Evolutionary conservation across 306 rosid species (phyloP).

Genomic region (Ormosia emarginata): DNA sequence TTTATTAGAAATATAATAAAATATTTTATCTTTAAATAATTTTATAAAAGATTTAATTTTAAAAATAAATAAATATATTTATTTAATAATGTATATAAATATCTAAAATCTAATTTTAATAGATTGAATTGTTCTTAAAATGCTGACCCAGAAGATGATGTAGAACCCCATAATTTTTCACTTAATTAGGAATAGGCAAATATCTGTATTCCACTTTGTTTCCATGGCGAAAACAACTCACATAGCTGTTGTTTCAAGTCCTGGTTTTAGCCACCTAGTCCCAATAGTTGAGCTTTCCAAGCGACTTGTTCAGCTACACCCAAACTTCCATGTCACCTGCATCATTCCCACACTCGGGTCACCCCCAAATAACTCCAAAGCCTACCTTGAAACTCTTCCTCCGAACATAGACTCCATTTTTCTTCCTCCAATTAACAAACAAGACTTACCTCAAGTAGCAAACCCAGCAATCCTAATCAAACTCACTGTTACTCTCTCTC

Average conservation of each 20-base stretch:
- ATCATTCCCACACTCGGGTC: slow-evolving; percentile 28
- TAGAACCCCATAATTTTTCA: too few relatives aligned
- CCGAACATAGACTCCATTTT: slow-evolving; percentile 11
- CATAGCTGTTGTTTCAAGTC: slow-evolving; percentile 22
- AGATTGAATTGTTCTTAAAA: too few relatives aligned
- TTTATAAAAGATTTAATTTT: too few relatives aligned
- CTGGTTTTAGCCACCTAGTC: slow-evolving; percentile 26
- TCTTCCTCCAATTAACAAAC: slow-evolving; percentile 24
- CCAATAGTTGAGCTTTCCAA: slow-evolving; percentile 28
- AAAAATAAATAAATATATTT: too few relatives aligned
- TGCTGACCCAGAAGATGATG: too few relatives aligned
- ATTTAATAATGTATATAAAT: too few relatives aligned
- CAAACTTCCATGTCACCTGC: slow-evolving; percentile 19
- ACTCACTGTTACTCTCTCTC: slow-evolving; percentile 23
- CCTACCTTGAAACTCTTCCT: slow-evolving; percentile 19
- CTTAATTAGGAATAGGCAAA: too few relatives aligned
- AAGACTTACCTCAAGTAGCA: not conserved
- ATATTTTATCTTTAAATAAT: too few relatives aligned
- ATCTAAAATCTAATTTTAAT: too few relatives aligned
- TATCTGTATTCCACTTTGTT: too few relatives aligned
- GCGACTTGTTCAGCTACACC: slow-evolving; percentile 16
- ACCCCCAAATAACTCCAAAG: not conserved
- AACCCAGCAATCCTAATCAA: not conserved
- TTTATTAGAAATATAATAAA: too few relatives aligned
- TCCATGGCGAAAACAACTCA: slow-evolving; percentile 23